phyloP scores from a whole-genome alignment of 2,329 filamentous ascomycete species.

The Hymenoscyphus repandus region DNA sequence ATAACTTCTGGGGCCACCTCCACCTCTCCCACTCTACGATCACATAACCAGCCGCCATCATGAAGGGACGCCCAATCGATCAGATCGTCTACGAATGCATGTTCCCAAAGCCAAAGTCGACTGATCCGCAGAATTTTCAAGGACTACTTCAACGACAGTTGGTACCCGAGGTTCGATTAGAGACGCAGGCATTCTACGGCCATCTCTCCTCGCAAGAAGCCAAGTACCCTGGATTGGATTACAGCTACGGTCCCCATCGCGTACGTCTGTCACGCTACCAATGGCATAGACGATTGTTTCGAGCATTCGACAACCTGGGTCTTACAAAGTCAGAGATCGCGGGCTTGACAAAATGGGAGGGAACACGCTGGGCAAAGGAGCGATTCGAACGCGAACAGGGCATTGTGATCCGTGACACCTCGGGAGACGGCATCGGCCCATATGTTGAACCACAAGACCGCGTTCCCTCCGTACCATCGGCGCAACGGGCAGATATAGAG shows the following conservation, averaged over 20 bases:
- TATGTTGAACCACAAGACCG: constrained; percentile 48
- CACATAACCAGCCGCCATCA: constrained; percentile 33
- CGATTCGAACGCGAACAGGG: constrained; percentile 73
- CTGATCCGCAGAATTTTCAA: constrained; percentile 67
- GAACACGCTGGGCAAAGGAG: constrained; percentile 77
- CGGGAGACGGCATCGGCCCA: constrained; percentile 59
- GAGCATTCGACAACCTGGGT: constrained; percentile 64
- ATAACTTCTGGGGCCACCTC: constrained; percentile 8
- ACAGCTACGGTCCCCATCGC: constrained; percentile 66
- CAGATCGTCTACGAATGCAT: constrained; percentile 70
- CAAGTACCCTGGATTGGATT: constrained; percentile 77
- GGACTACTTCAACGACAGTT: constrained; percentile 65
- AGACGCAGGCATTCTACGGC: constrained; percentile 69
- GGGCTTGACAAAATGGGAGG: constrained; percentile 73
- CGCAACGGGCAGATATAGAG: constrained; percentile 21
- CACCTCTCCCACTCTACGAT: constrained; percentile 3
- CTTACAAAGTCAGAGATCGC: constrained; percentile 67
- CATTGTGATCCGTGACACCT: constrained; percentile 64
- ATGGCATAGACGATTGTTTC: constrained; percentile 72
- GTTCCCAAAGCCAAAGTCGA: constrained; percentile 62
- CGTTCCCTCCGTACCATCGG: constrained; percentile 12
- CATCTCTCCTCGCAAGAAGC: constrained; percentile 75
- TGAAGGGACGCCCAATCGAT: constrained; percentile 68
- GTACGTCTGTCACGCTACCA: constrained; percentile 72
- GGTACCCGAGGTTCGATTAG: constrained; percentile 69